These are phyloP conservation scores for Penicillium sp. DNA, from an alignment of 2,329 filamentous ascomycete species.

Conservation along the genomic window DNA sequence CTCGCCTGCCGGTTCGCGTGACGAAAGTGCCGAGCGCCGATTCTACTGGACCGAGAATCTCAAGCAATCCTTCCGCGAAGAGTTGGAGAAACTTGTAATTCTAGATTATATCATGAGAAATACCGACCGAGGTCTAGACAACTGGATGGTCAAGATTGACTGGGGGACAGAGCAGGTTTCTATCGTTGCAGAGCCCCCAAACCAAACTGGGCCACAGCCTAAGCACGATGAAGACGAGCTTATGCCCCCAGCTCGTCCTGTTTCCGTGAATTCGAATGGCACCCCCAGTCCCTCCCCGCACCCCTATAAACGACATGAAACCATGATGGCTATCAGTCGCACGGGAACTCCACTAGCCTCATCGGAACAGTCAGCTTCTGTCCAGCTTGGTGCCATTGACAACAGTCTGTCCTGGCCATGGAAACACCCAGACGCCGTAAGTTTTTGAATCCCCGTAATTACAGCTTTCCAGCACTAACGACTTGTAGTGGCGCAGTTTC, in stretches of 20 bases:
- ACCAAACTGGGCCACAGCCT: conserved; percentile 50
- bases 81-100: conserved; percentile 95
- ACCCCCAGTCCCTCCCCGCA: conserved; percentile 41
- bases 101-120: conserved; percentile 99
- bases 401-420: conserved; percentile 98
- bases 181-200: conserved; percentile 81
- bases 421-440: conserved; percentile 91
- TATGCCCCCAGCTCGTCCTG: conserved; percentile 59
- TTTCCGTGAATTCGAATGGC: conserved; percentile 50
- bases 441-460: conserved; percentile 21
- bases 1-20: conserved; percentile 40
- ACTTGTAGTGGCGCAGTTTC: conserved; percentile 69
- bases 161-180: conserved; percentile 77
- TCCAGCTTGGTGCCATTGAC: conserved; percentile 89
- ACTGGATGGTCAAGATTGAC: conserved; percentile 99
- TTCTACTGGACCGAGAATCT: conserved; percentile 86
- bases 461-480: conserved; percentile 31
- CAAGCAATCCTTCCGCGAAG: conserved; percentile 89
- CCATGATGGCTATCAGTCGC: conserved; percentile 71
- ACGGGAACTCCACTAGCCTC: conserved; percentile 51
- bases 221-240: conserved; percentile 45
- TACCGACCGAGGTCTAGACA: conserved; percentile 92
- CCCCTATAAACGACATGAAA: conserved; percentile 75
- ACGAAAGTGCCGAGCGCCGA: conserved; percentile 45
- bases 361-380: conserved; percentile 52